Evolutionary conservation across 139 green algal genomes (phyloP), one percentile per base, ranked within the genome.

Genomic region (Coelastrella sp.): DNA sequence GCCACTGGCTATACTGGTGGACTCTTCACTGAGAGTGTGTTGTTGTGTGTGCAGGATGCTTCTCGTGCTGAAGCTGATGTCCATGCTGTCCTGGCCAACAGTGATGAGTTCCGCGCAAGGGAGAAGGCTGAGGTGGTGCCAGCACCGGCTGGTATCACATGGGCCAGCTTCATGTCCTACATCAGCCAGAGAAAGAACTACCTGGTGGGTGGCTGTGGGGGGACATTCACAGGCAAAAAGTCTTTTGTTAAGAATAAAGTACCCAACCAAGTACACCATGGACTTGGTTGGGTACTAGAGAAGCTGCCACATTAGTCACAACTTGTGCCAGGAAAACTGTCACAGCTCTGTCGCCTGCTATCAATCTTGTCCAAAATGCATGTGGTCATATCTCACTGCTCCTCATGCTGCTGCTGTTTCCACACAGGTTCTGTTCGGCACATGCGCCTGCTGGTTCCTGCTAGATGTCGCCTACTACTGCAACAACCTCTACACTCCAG

Each of bases 401-500:
- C 15, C 61, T 79, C 35, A 63, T 66, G n/a, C n/a, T 80, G 65
- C 24, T 49, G 58, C 63, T 35, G 58, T 20, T 14, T 24, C 10
- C 83, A 49, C 12, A 14, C 70, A 73, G 87, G 68, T 93, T 59
- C 81, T 92, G 68, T 49, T 93, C 0, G 92, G 89, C 15, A 94
- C 92, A 9, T 75, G 59, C 5, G 85, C 90, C 79, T 92, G 80
- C 22, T 94, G 93, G 93, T 93, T 95, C 82, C 73, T 95, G 61
- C 86, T 95, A 57, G 93, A 94, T 80, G 89, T 93, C 1, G 93
- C 91, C 9, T 95, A 89, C 89, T 95, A 95, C 91, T 84, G 72
- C 27, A 89, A 95, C 58, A 95, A 94, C 89, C 35, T 49, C 35
- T 49, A 49, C 35, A 49, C 35, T 49, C 35, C 35, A 49, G 35